These are phyloP conservation scores for Ilyonectria sp. DNA, from an alignment of 2,329 filamentous ascomycete species.

Conservation along the genomic window DNA sequence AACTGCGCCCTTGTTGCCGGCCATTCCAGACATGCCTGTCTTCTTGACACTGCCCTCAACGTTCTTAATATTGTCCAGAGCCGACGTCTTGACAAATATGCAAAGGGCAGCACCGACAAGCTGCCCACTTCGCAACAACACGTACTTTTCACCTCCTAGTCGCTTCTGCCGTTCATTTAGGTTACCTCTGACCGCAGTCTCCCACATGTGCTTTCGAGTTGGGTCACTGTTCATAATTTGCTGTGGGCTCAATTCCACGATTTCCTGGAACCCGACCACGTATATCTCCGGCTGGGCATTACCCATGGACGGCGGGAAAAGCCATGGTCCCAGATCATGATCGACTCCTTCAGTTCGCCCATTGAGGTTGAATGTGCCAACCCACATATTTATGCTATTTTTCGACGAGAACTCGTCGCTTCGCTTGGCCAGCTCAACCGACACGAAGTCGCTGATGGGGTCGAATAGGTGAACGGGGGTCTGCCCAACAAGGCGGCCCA, in stretches of 20 bases:
- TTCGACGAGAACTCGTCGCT: conserved; percentile 82
- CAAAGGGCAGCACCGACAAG: conserved; percentile 94
- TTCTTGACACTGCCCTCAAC: conserved; percentile 98
- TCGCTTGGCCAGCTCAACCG: conserved; percentile 79
- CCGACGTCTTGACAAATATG: conserved; percentile 88
- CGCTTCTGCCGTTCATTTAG: conserved; percentile 80
- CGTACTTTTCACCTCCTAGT: conserved; percentile 82
- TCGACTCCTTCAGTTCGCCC: conserved; percentile 84
- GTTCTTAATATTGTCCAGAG: conserved; percentile 89
- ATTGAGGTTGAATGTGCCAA: conserved; percentile 96
- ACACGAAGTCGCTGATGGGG: conserved; percentile 93
- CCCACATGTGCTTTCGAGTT: conserved; percentile 87
- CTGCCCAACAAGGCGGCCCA: conserved; percentile 89
- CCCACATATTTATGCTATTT: conserved; percentile 83
- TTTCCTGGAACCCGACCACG: conserved; percentile 95
- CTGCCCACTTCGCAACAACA: conserved; percentile 91
- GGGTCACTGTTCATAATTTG: conserved; percentile 99
- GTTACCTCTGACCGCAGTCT: conserved; percentile 82
- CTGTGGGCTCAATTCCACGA: conserved; percentile 96
- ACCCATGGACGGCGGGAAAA: conserved; percentile 75
- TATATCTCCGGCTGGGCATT: conserved; percentile 85
- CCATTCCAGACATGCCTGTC: conserved; percentile 94
- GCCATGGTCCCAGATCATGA: conserved; percentile 87
- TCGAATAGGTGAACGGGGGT: conserved; percentile 89
- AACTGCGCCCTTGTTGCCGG: conserved; percentile 97